Evolutionary conservation across 345 rosid genomes (phyloP), one percentile per base, ranked within the genome.

Genomic region (Isatis tinctoria): DNA sequence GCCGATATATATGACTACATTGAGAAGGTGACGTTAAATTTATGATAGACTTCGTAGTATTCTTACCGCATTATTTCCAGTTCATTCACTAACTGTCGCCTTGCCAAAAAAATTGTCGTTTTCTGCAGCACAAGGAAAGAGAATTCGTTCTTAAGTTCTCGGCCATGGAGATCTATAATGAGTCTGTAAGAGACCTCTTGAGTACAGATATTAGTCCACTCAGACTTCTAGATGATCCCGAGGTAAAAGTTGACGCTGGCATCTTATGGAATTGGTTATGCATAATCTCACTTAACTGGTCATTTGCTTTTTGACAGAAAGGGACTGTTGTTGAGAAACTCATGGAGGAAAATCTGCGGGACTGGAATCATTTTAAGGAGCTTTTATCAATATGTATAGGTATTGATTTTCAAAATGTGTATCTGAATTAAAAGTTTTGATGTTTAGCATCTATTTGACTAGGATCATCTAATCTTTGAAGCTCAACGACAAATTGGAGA

Each of bases 401-500:
- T 85, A 73, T 69, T 78, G 51, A 56, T 26, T 43, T 45, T 58
- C 39, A 2, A 10, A 56, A 33, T 24, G n/a, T 60, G 60, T 62
- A 35, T 24, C 20, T n/a, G 45, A 17, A 20, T 56, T 60, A 54
- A 60, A 65, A 49, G 4, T 22, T 67, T 60, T 68, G 30, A 39
- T 73, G 48, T 75, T 65, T 65, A 43, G 37, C 43, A 61, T 18
- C 65, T 74, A 60, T 70, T 68, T 48, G 44, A 73, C 69, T 20
- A 66, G 45, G 28, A 35, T 60, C 30, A 64, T 70, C 70, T 62
- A 37, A 70, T 70, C 70, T 16, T 76, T 68, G 83, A 88, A 95
- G 98, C 97, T 77, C 97, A 95, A 83, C 85, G 99, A 65, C 97
- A 95, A 65, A 87, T 92, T 51, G 97, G 97, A 62, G 99, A 88